These are phyloP conservation scores for Pseudozyma tsukubaensis DNA, from an alignment of 1,284 basidiomycete genomes.

Conservation along the genomic window DNA sequence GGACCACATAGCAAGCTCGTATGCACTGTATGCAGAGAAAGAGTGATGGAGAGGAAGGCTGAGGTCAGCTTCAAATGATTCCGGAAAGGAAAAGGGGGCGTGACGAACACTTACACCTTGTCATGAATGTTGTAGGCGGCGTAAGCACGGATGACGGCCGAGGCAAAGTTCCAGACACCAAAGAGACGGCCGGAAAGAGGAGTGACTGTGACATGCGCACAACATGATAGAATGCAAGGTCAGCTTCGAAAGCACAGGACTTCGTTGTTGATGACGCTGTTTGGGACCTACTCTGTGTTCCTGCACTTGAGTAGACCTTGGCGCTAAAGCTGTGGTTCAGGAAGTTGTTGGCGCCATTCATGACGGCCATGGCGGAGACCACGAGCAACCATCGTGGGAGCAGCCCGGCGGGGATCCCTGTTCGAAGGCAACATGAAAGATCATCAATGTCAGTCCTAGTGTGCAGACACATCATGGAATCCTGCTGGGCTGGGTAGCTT, in stretches of 20 bases:
- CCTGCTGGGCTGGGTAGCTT: neutral
- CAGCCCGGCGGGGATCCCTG: slow-evolving; percentile 50
- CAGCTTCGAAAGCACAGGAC: neutral
- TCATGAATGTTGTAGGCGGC: slow-evolving; percentile 64
- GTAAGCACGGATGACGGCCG: slow-evolving; percentile 63
- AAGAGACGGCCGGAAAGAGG: slow-evolving; percentile 63
- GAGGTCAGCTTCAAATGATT: neutral
- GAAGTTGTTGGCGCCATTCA: slow-evolving; percentile 63
- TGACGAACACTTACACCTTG: slow-evolving; percentile 35
- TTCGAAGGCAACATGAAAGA: slow-evolving; percentile 1
- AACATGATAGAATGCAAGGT: neutral
- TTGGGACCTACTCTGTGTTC: slow-evolving; percentile 37
- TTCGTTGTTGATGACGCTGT: neutral
- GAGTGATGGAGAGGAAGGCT: neutral
- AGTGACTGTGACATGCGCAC: slow-evolving; percentile 38
- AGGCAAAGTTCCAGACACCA: slow-evolving; percentile 66
- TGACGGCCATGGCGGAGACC: slow-evolving; percentile 50
- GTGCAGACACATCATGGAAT: neutral
- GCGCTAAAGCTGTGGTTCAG: slow-evolving; percentile 52
- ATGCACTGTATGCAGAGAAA: slow-evolving; percentile 68
- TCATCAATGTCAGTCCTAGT: neutral
- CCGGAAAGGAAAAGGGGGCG: neutral
- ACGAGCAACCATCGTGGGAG: slow-evolving; percentile 65
- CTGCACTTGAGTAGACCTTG: slow-evolving; percentile 60
- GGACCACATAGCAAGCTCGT: slow-evolving; percentile 86